A percentile compares a stretch with the other conserved stretches of the same genome.
These are phyloP conservation scores for Mytilinidion resinicola DNA, from an alignment of 495 filamentous ascomycete genomes.

Conservation along the genomic window DNA sequence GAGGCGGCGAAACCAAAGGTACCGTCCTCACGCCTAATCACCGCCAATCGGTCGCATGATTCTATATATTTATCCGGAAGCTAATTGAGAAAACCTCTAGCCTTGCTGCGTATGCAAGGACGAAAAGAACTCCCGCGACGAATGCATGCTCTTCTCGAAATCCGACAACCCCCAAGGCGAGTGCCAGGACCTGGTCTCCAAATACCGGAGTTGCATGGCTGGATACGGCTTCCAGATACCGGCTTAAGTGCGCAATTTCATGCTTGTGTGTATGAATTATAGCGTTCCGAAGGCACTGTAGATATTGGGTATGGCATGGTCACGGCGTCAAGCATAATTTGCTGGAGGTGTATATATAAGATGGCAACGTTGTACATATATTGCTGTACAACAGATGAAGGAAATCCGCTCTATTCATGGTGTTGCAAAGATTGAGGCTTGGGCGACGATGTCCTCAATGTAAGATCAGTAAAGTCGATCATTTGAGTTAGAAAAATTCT, in stretches of 20 bases:
- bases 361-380: not conserved
- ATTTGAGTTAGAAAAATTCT: too few species aligned
- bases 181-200: constrained; percentile 72
- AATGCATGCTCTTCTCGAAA: constrained; percentile 96
- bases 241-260: constrained; percentile 7
- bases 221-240: constrained; percentile 82
- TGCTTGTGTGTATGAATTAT: too few species aligned
- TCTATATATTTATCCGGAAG: not conserved
- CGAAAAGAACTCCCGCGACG: constrained; percentile 86
- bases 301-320: constrained; percentile 18
- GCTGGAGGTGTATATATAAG: not conserved
- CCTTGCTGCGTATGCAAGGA: constrained; percentile 96
- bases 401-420: constrained; percentile 1
- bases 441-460: not conserved
- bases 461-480: too few species aligned
- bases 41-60: not conserved
- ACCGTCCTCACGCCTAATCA: constrained; percentile 5
- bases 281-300: too few species aligned
- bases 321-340: constrained; percentile 22
- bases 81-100: constrained; percentile 38
- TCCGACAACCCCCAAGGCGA: constrained; percentile 68
- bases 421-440: not conserved
- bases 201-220: constrained; percentile 88
- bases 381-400: constrained; percentile 6
- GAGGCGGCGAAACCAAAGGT: constrained; percentile 53